These are phyloP conservation scores for Boletus rex-veris DNA, from an alignment of 768 basidiomycete species.

Conservation along the genomic window DNA sequence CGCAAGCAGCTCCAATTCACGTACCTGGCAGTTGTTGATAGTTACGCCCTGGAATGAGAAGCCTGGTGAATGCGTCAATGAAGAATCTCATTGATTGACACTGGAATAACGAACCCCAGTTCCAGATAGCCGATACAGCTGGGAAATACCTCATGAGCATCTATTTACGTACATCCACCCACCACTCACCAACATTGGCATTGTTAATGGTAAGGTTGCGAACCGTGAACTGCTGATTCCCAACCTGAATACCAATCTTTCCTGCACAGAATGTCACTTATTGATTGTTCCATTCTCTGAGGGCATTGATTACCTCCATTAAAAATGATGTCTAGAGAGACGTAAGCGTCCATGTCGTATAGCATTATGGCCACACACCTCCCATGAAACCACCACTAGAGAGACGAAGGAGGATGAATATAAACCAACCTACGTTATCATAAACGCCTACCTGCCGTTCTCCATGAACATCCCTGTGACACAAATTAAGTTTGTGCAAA, in stretches of 20 bases:
- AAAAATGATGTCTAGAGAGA: conserved; percentile 36
- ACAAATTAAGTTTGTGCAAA: neutral
- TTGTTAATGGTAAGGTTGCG: conserved; percentile 57
- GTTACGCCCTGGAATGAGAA: conserved; percentile 53
- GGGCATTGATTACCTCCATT: conserved; percentile 33
- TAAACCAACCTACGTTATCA: neutral
- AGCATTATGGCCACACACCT: conserved; percentile 39
- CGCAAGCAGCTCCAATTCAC: neutral
- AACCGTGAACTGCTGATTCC: conserved; percentile 77
- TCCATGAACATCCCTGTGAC: conserved; percentile 63
- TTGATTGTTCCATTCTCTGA: neutral
- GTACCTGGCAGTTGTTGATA: conserved; percentile 38
- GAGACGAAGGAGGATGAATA: neutral
- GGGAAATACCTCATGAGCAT: neutral
- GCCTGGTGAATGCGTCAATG: conserved; percentile 26
- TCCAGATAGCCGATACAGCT: conserved; percentile 36
- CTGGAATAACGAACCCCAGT: conserved; percentile 36
- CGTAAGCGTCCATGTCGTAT: neutral
- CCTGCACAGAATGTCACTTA: conserved; percentile 15
- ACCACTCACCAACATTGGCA: conserved; percentile 35
- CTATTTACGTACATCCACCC: neutral
- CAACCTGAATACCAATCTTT: conserved; percentile 62
- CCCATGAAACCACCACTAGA: conserved; percentile 45
- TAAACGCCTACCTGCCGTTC: conserved; percentile 48
- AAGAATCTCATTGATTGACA: neutral